phyloP scores from a whole-genome alignment of 1,284 basidiomycete genomes.

The Trichosporon coremiiforme region DNA sequence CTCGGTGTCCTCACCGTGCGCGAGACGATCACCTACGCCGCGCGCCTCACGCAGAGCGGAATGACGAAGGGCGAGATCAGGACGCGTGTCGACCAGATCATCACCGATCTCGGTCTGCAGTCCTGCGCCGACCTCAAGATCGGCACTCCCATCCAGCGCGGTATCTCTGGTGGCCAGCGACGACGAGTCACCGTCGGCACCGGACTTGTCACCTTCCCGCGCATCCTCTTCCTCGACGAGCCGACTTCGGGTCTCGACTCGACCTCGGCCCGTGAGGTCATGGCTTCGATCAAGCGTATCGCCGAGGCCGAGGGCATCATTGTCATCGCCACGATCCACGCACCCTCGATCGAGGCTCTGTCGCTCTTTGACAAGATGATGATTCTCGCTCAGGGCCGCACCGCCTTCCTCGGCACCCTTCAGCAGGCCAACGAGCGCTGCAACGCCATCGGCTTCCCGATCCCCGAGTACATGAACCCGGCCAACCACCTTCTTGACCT shows the following conservation, averaged over 20 bases:
- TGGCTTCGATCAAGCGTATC: conserved; percentile 30
- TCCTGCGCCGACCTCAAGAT: conserved; percentile 37
- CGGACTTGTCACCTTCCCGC: conserved; percentile 50
- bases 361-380: conserved; percentile 50
- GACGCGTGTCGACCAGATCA: conserved; percentile 29
- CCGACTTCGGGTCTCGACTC: conserved; percentile 47
- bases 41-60: conserved; percentile 28
- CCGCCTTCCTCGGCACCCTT: conserved; percentile 41
- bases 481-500: conserved; percentile 43
- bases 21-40: conserved; percentile 37
- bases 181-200: conserved; percentile 52
- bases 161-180: conserved; percentile 57
- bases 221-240: conserved; percentile 57
- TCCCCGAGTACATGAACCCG: conserved; percentile 39
- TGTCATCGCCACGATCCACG: conserved; percentile 55
- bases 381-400: conserved; percentile 46
- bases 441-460: conserved; percentile 28
- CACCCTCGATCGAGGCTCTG: conserved; percentile 53
- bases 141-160: conserved; percentile 56
- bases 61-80: conserved; percentile 21
- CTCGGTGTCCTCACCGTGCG: conserved; percentile 55
- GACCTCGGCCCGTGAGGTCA: conserved; percentile 30
- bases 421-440: conserved; percentile 31
- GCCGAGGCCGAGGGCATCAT: conserved; percentile 30
- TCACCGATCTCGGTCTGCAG: conserved; percentile 31